Percentiles rank a stretch among this genome's conserved stretches.
Conservation (phyloP, 2,329 filamentous ascomycete species). For the Calonectria pauciramosa region DNA sequence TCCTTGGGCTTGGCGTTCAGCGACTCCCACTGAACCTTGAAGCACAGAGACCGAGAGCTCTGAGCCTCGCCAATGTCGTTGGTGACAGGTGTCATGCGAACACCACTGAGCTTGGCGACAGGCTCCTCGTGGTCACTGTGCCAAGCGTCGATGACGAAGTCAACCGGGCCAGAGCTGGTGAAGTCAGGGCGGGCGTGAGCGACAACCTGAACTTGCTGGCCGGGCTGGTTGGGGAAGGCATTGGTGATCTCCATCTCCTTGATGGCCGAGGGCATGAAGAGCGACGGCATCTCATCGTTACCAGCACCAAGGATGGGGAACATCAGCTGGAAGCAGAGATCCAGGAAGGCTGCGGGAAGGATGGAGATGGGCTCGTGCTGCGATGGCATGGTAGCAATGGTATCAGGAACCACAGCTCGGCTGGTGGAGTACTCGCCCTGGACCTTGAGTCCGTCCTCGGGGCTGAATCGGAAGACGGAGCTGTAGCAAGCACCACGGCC, state of each 20-base stretch:
- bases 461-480: constrained; percentile 39
- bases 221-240: constrained; percentile 42
- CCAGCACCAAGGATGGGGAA: constrained; percentile 56
- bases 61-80: constrained; percentile 45
- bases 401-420: constrained; percentile 58
- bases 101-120: constrained; percentile 53
- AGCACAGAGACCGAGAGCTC: constrained; percentile 54
- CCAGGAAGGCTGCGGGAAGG: constrained; percentile 62
- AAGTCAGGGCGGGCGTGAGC: constrained; percentile 43
- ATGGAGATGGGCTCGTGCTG: constrained; percentile 58
- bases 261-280: constrained; percentile 55
- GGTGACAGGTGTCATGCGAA: constrained; percentile 58
- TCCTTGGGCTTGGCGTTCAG: constrained; percentile 33
- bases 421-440: constrained; percentile 33
- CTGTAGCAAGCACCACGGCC: constrained; percentile 44
- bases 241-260: constrained; percentile 48
- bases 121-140: constrained; percentile 42
- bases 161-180: constrained; percentile 45
- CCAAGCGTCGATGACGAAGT: constrained; percentile 53
- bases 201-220: constrained; percentile 46
- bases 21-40: constrained; percentile 61
- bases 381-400: constrained; percentile 59
- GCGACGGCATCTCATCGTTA: constrained; percentile 43
- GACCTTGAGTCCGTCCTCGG: constrained; percentile 25
- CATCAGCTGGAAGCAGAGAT: constrained; percentile 58